These are phyloP conservation scores for Penicillium vulpinum DNA, from an alignment of 2,329 filamentous ascomycete genomes.

Conservation along the genomic window DNA sequence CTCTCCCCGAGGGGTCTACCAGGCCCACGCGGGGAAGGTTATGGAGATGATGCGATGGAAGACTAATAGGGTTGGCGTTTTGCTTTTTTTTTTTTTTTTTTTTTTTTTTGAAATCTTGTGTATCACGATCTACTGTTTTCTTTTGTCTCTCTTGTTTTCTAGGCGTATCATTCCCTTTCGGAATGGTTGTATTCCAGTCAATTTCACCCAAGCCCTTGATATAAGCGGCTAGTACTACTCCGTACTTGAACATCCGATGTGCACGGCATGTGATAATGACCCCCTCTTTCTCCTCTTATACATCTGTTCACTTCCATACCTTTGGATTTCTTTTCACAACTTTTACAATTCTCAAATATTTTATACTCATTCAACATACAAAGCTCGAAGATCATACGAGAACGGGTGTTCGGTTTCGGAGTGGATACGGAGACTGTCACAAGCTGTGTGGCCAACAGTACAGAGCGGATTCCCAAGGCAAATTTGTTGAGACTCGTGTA, in stretches of 20 bases:
- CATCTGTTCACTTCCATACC: not conserved
- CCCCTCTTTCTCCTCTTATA: slow-evolving; percentile 2
- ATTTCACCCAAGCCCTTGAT: not conserved
- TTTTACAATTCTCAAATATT: not conserved
- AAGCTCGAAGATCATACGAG: slow-evolving; percentile 1
- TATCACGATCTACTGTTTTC: slow-evolving; percentile 13
- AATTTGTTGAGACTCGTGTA: not conserved
- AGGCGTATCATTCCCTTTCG: not conserved
- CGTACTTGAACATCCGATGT: not conserved
- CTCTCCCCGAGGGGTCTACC: slow-evolving; percentile 20
- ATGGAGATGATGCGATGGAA: slow-evolving; percentile 33
- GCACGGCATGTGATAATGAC: slow-evolving; percentile 5
- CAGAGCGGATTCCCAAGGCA: slow-evolving; percentile 5
- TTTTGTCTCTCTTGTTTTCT: slow-evolving; percentile 3
- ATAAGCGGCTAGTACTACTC: not conserved
- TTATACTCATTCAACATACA: not conserved
- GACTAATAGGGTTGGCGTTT: slow-evolving; percentile 18
- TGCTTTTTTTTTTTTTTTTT: too few species aligned
- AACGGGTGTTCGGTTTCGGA: not conserved
- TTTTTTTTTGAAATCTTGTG: slow-evolving; percentile 7
- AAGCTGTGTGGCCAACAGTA: slow-evolving; percentile 1
- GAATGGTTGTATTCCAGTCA: slow-evolving; percentile 1
- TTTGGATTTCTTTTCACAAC: not conserved
- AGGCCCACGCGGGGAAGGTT: slow-evolving; percentile 21
- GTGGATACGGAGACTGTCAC: too few species aligned